Evolutionary conservation across 495 filamentous ascomycete genomes (phyloP).

Genomic region (Lasiosphaeria ovina): DNA sequence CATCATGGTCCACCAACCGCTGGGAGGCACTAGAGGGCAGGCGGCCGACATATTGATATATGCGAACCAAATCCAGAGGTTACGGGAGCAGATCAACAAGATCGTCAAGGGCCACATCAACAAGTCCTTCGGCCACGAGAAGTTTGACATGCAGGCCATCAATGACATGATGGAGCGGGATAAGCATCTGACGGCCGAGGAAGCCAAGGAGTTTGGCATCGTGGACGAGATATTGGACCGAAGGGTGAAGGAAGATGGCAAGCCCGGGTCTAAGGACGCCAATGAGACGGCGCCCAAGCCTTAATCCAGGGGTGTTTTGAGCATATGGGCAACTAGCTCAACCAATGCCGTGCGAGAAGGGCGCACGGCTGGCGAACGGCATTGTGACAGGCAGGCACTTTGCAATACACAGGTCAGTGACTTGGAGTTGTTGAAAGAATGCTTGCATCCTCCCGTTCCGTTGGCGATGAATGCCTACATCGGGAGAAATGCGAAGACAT

Average conservation of each 20-base stretch:
- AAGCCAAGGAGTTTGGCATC: conserved; percentile 86
- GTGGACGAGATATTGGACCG: conserved; percentile 79
- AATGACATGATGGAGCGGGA: conserved; percentile 96
- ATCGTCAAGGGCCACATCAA: conserved; percentile 88
- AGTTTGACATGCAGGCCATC: conserved; percentile 67
- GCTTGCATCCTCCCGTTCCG: no score
- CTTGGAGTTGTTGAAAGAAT: no score
- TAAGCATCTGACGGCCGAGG: conserved; percentile 84
- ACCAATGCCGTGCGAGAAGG: neutral
- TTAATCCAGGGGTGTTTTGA: conserved; percentile 14
- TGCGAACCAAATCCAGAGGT: conserved; percentile 90
- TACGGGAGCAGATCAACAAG: conserved; percentile 80
- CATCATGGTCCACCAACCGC: conserved; percentile 96
- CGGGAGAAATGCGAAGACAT: no score
- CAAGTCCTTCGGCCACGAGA: conserved; percentile 59
- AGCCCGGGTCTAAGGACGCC: conserved; percentile 17
- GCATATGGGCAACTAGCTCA: conserved; percentile 1
- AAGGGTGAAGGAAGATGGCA: conserved; percentile 37
- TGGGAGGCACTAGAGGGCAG: conserved; percentile 86
- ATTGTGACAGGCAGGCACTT: no score
- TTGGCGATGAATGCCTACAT: no score
- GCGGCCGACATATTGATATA: conserved; percentile 94
- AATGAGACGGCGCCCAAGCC: conserved; percentile 20
- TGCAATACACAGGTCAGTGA: no score
- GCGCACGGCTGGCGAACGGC: neutral